Conservation (phyloP, 2,329 filamentous ascomycete species). For the Hirsutella rhossiliensis region DNA sequence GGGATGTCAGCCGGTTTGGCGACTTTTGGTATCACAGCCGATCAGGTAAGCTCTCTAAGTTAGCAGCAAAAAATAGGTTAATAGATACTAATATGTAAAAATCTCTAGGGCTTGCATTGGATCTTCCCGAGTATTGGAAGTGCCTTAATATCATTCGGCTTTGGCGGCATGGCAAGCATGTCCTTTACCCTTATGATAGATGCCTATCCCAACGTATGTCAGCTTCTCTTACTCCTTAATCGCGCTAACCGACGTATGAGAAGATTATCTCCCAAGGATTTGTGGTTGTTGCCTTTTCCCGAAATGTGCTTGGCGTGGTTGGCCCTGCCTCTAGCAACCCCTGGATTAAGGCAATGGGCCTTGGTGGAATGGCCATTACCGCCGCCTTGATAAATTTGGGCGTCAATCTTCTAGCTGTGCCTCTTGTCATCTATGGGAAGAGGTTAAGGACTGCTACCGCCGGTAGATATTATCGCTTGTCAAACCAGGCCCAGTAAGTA, state of each 20-base stretch:
- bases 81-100: too few species aligned
- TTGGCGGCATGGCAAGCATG: not conserved
- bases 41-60: conserved; percentile 16
- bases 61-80: too few species aligned
- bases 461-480: not conserved
- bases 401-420: not conserved
- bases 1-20: conserved; percentile 22
- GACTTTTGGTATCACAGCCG: conserved; percentile 25
- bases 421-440: not conserved
- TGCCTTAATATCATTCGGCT: conserved; percentile 3
- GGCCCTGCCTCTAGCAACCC: not conserved
- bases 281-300: not conserved
- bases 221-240: too few species aligned
- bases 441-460: not conserved
- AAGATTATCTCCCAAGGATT: not conserved
- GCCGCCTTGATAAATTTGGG: not conserved
- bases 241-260: too few species aligned
- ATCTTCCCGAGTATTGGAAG: conserved; percentile 25
- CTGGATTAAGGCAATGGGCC: not conserved
- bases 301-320: not conserved
- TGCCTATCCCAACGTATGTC: not conserved
- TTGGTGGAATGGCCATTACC: not conserved
- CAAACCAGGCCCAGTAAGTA: too few species aligned
- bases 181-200: not conserved
- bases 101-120: conserved; percentile 27